Conservation (phyloP, 1,284 basidiomycete genomes). For the Ceratobasidium sp. region DNA sequence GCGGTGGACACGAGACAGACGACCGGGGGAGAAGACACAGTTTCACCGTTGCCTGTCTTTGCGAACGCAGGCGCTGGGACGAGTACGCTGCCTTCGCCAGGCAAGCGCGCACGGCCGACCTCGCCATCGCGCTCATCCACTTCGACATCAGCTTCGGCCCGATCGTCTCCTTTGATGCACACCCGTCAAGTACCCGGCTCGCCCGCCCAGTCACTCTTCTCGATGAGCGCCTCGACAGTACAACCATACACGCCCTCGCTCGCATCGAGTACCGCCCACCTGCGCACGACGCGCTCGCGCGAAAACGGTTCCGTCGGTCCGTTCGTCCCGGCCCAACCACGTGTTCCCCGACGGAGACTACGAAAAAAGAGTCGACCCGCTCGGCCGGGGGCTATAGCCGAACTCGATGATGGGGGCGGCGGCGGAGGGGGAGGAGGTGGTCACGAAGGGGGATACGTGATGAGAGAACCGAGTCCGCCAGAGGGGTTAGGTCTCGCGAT, state of each 20-base stretch:
- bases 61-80: background rate
- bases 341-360: conserved; percentile 22
- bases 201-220: conserved; percentile 33
- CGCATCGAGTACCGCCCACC: conserved; percentile 32
- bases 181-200: conserved; percentile 41
- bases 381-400: conserved; percentile 38
- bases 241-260: conserved; percentile 38
- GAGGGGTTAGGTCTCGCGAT: conserved; percentile 33
- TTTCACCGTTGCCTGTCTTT: conserved; percentile 36
- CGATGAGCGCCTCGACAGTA: conserved; percentile 34
- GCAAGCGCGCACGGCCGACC: conserved; percentile 31
- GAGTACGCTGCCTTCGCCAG: conserved; percentile 14
- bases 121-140: conserved; percentile 34
- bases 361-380: conserved; percentile 44
- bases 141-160: conserved; percentile 15
- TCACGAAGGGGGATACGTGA: too few species aligned
- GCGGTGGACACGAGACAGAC: background rate
- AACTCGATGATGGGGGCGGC: conserved; percentile 9
- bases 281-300: conserved; percentile 26
- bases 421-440: background rate
- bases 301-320: conserved; percentile 8
- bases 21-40: conserved; percentile 23
- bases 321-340: conserved; percentile 34
- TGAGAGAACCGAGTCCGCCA: conserved; percentile 37
- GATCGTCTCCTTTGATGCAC: conserved; percentile 31